Conservation (phyloP, 495 filamentous ascomycete species). For the Aspergillus nidulans region DNA sequence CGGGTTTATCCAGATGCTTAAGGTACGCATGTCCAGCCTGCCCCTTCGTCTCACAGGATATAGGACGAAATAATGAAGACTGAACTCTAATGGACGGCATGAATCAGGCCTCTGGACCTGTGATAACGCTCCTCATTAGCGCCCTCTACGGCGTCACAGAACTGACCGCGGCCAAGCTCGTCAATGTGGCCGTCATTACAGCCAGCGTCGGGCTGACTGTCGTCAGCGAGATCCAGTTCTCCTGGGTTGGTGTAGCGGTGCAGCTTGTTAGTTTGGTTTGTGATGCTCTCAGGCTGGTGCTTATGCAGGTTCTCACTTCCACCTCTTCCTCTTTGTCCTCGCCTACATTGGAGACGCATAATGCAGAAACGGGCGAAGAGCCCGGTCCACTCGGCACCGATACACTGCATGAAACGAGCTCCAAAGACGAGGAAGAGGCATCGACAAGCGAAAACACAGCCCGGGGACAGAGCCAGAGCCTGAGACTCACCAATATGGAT, state of each 20-base stretch:
- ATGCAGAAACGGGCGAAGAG: slow-evolving; percentile 39
- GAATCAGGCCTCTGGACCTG: slow-evolving; percentile 67
- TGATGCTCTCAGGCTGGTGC: slow-evolving; percentile 71
- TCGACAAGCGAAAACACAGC: neutral
- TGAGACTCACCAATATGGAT: slow-evolving; percentile 60
- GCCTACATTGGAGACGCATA: neutral
- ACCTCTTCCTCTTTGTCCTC: neutral
- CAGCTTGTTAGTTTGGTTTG: slow-evolving; percentile 67
- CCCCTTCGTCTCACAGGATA: neutral
- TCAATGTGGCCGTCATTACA: slow-evolving; percentile 72
- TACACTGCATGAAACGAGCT: neutral
- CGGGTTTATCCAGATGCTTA: slow-evolving; percentile 80
- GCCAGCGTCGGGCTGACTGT: slow-evolving; percentile 69
- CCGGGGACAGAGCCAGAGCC: neutral
- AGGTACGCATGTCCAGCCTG: slow-evolving; percentile 42
- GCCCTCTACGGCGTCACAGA: slow-evolving; percentile 62
- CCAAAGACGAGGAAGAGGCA: neutral
- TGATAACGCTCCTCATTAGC: slow-evolving; percentile 59
- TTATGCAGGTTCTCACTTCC: slow-evolving; percentile 69
- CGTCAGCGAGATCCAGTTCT: slow-evolving; percentile 71
- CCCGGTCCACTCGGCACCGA: slow-evolving; percentile 9
- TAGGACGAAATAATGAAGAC: too few relatives aligned
- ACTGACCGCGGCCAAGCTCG: slow-evolving; percentile 54
- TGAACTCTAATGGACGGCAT: too few relatives aligned
- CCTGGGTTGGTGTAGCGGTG: slow-evolving; percentile 62